Conservation (phyloP, 75 land plant species). For the Azolla pinnata region DNA sequence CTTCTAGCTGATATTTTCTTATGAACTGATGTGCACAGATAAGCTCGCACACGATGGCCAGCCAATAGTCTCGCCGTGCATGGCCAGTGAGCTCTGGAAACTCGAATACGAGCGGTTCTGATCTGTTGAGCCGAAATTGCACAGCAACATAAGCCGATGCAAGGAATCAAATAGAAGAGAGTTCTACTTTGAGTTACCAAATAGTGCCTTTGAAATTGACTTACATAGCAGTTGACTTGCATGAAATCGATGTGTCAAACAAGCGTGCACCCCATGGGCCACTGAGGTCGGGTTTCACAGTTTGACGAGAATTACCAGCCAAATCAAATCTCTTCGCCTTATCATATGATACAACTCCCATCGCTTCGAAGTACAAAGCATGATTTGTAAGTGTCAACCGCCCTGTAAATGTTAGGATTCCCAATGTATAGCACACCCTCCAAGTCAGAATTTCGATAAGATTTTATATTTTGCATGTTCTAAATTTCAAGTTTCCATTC, state of each 20-base stretch:
- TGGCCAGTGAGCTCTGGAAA: conserved; percentile 96
- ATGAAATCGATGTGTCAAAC: conserved; percentile 90
- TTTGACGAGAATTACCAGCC: conserved; percentile 67
- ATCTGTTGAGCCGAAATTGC: too few relatives aligned
- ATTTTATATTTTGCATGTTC: too few relatives aligned
- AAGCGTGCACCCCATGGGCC: conserved; percentile 98
- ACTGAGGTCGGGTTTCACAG: conserved; percentile 84
- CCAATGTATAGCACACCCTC: too few relatives aligned
- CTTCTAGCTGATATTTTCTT: conserved; percentile 45
- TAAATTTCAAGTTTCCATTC: too few relatives aligned
- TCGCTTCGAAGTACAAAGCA: conserved; percentile 91
- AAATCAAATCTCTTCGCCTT: conserved; percentile 77
- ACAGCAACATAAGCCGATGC: background rate
- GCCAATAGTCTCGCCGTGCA: conserved; percentile 94
- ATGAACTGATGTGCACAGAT: conserved; percentile 71
- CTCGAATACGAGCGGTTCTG: conserved; percentile 85
- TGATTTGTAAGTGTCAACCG: conserved; percentile 79
- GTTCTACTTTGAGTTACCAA: background rate
- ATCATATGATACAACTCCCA: conserved; percentile 77
- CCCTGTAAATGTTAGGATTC: too few relatives aligned
- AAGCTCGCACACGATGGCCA: conserved; percentile 71
- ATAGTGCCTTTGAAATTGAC: conserved; percentile 14
- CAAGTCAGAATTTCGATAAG: too few relatives aligned
- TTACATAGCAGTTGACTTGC: conserved; percentile 69
- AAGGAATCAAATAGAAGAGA: conserved; percentile 2